These are phyloP conservation scores for Penicillium sp. DNA, from an alignment of 2,329 filamentous ascomycete genomes.

Conservation along the genomic window DNA sequence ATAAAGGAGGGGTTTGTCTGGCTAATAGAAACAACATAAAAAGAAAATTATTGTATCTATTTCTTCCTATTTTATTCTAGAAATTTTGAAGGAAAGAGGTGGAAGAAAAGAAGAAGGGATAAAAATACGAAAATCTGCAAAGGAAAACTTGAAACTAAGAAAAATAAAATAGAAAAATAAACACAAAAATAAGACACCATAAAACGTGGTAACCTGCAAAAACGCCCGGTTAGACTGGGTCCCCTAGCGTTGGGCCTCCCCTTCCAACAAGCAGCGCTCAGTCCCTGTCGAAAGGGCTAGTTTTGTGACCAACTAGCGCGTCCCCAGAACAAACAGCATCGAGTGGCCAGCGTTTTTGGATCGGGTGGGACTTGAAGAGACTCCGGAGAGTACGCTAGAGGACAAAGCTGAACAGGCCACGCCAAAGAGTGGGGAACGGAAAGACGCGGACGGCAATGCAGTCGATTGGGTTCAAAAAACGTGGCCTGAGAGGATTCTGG, in stretches of 20 bases:
- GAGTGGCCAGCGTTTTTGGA: slow-evolving; percentile 25
- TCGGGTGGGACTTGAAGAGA: slow-evolving; percentile 13
- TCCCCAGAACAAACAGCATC: slow-evolving; percentile 22
- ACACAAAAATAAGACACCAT: slow-evolving; percentile 3
- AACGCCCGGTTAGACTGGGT: slow-evolving; percentile 18
- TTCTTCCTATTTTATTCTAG: no score
- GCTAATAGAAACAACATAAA: not conserved
- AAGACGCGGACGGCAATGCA: slow-evolving; percentile 38
- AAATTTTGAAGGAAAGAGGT: no score
- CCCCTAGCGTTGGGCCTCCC: slow-evolving; percentile 12
- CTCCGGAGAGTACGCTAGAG: slow-evolving; percentile 11
- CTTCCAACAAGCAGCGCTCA: slow-evolving; percentile 16
- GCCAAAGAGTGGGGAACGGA: slow-evolving; percentile 32
- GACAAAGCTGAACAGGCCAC: slow-evolving; percentile 19
- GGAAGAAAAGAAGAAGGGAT: not conserved
- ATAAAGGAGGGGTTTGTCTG: slow-evolving; percentile 13
- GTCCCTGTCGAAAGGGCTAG: slow-evolving; percentile 19
- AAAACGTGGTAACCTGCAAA: slow-evolving; percentile 17
- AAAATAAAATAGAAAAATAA: not conserved
- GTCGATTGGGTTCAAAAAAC: slow-evolving; percentile 31
- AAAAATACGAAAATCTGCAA: not conserved
- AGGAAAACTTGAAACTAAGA: not conserved
- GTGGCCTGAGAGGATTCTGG: slow-evolving; percentile 12
- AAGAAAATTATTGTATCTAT: not conserved
- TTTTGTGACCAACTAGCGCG: slow-evolving; percentile 22